Conservation (phyloP, 202 grass and related monocot genomes). For the Panicum virgatum region DNA sequence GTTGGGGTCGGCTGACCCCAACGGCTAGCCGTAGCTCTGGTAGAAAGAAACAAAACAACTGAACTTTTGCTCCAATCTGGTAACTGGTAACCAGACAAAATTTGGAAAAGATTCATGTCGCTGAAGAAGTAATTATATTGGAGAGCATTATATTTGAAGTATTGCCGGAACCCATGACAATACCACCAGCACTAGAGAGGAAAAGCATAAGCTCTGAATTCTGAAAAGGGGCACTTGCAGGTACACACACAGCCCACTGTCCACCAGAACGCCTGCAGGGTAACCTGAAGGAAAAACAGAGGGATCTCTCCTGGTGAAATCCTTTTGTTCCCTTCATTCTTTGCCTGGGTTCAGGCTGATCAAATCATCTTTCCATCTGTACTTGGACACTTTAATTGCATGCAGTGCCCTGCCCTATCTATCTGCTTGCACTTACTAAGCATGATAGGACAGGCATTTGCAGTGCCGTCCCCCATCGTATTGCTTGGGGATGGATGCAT, state of each 20-base stretch:
- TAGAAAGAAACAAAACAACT: background rate
- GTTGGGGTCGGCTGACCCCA: no score
- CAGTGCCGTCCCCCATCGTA: background rate
- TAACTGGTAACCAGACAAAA: background rate
- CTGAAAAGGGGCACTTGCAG: constrained; percentile 8
- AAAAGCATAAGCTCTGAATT: background rate
- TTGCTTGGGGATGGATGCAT: background rate
- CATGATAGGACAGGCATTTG: constrained; percentile 39
- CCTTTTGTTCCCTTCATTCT: background rate
- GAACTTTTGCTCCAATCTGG: background rate
- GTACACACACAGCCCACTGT: background rate
- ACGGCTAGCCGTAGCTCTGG: no score
- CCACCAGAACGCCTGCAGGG: background rate
- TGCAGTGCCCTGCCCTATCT: constrained; percentile 26
- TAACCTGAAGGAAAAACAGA: background rate
- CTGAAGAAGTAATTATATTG: background rate
- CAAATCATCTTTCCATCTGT: constrained; percentile 31
- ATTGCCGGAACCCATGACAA: background rate
- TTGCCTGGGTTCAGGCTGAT: background rate
- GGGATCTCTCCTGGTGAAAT: no score
- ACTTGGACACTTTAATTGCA: constrained; percentile 40
- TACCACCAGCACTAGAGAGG: background rate
- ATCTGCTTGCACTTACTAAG: constrained; percentile 20
- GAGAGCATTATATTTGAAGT: background rate
- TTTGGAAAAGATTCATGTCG: background rate